phyloP scores from a whole-genome alignment of 768 basidiomycete species.

The Collybiopsis confluens region DNA sequence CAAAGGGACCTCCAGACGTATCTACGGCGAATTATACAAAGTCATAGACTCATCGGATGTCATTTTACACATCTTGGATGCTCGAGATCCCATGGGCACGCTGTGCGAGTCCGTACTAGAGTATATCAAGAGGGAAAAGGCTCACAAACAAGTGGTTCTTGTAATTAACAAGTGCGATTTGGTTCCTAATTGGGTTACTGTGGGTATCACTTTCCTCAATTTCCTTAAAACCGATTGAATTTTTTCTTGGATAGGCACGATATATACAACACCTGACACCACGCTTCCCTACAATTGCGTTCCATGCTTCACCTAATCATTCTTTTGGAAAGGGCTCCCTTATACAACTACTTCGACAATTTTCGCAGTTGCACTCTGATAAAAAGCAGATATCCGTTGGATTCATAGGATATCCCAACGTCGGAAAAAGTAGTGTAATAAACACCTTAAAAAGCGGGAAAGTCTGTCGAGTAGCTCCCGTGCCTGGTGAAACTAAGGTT shows the following conservation, averaged over 20 bases:
- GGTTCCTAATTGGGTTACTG: constrained; percentile 98
- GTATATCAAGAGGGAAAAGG: constrained; percentile 92
- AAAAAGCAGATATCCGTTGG: constrained; percentile 99
- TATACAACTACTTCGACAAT: constrained; percentile 94
- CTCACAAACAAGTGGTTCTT: constrained; percentile 95
- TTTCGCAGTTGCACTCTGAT: constrained; percentile 94
- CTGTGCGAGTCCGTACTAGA: constrained; percentile 92
- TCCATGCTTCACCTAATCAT: constrained; percentile 98
- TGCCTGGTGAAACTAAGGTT: constrained; percentile 96
- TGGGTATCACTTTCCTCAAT: constrained; percentile 36
- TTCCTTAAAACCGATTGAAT: not conserved
- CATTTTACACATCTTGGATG: constrained; percentile 91
- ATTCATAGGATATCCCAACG: constrained; percentile 97
- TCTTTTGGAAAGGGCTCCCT: constrained; percentile 98
- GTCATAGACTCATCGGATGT: constrained; percentile 99
- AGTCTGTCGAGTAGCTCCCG: constrained; percentile 93
- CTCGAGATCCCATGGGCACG: constrained; percentile 92
- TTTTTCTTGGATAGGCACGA: constrained; percentile 67
- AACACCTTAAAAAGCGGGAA: constrained; percentile 98
- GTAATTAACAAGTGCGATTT: constrained; percentile 98
- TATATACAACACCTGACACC: constrained; percentile 95
- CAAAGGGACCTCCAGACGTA: constrained; percentile 92
- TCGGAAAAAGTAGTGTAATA: constrained; percentile 96
- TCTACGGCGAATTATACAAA: constrained; percentile 98
- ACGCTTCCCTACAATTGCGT: constrained; percentile 93